phyloP scores from a whole-genome alignment of 225 moss, liverwort and hornwort species.

The Neckera pumila region DNA sequence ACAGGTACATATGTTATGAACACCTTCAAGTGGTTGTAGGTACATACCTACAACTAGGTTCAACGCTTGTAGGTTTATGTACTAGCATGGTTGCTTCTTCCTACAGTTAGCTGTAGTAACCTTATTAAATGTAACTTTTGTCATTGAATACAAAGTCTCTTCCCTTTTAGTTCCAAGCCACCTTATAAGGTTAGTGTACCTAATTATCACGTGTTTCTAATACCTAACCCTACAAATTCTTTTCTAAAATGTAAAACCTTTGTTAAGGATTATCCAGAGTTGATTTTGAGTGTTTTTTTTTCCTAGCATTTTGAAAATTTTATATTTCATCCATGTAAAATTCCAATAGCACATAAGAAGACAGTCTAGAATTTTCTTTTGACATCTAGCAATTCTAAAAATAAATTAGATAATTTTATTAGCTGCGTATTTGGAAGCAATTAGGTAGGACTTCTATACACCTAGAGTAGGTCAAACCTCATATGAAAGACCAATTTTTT shows the following conservation, averaged over 20 bases:
- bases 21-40: too few relatives aligned
- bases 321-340: accelerated
- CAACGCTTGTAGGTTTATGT: too few relatives aligned
- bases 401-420: background rate
- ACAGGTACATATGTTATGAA: too few relatives aligned
- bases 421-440: background rate
- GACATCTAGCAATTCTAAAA: background rate
- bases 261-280: background rate
- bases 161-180: accelerated
- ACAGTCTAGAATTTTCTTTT: too few relatives aligned
- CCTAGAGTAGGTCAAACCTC: background rate
- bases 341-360: background rate
- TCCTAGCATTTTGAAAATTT: background rate
- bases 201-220: background rate
- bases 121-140: background rate
- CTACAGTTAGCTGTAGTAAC: background rate
- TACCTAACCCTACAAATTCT: background rate
- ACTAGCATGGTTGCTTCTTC: background rate
- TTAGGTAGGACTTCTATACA: background rate
- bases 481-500: background rate
- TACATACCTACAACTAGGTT: too few relatives aligned
- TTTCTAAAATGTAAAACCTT: background rate
- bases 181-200: background rate
- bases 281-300: too few relatives aligned
- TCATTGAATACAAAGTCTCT: background rate